Conservation (phyloP, 495 filamentous ascomycete genomes). For the Aspergillus indologenus region DNA sequence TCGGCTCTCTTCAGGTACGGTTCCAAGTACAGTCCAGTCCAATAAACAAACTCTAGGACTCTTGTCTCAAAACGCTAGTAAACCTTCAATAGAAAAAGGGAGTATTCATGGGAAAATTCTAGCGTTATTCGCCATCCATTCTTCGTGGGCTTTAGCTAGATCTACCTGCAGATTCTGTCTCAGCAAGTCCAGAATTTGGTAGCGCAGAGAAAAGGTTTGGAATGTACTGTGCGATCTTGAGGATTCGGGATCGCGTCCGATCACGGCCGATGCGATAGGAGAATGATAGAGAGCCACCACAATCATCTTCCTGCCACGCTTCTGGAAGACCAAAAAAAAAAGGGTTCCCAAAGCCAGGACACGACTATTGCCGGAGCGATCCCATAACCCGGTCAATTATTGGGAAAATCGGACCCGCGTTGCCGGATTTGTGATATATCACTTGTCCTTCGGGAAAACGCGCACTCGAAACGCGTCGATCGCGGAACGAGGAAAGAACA, state of each 20-base stretch:
- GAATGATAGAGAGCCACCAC: neutral
- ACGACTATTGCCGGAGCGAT: slow-evolving; percentile 11
- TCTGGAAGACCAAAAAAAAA: too few relatives aligned
- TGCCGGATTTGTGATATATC: slow-evolving; percentile 15
- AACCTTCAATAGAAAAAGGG: neutral
- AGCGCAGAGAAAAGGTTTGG: neutral
- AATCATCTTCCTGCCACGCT: too few relatives aligned
- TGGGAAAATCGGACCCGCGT: slow-evolving; percentile 1
- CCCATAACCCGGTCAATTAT: slow-evolving; percentile 11
- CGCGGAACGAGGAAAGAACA: slow-evolving; percentile 1
- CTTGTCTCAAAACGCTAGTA: neutral
- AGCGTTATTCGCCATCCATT: neutral
- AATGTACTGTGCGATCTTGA: neutral
- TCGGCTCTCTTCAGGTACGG: too few relatives aligned
- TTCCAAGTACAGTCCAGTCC: too few relatives aligned
- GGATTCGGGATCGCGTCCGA: too few relatives aligned
- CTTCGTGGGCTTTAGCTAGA: neutral
- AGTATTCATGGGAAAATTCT: neutral
- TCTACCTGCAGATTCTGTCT: neutral
- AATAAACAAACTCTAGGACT: neutral
- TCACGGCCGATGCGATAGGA: too few relatives aligned
- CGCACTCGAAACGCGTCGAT: slow-evolving; percentile 1
- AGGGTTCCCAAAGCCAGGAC: neutral
- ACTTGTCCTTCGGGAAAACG: neutral
- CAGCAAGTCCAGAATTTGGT: neutral